These are phyloP conservation scores for Phytophthora europaea DNA, from an alignment of 352 stramenopile species.

Conservation along the genomic window DNA sequence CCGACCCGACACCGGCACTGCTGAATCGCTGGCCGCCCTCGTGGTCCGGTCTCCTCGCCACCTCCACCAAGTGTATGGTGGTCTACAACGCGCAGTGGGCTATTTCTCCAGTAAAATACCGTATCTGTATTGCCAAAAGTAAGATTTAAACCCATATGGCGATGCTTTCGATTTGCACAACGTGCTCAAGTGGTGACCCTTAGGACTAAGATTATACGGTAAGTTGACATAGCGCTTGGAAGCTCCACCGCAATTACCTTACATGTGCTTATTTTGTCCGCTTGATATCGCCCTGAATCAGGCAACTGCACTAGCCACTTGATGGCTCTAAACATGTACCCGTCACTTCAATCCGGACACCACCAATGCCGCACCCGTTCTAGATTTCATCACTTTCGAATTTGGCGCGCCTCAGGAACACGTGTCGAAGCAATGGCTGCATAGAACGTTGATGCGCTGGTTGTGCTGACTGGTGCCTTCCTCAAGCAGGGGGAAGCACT, in stretches of 20 bases:
- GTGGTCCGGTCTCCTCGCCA: too few relatives aligned
- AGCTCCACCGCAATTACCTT: not conserved
- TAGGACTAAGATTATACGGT: too few relatives aligned
- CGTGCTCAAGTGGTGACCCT: too few relatives aligned
- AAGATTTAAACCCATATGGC: too few relatives aligned
- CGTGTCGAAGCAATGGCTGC: not conserved
- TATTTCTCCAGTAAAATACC: too few relatives aligned
- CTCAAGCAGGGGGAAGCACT: not conserved
- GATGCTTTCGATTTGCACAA: too few relatives aligned
- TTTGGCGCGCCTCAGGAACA: not conserved
- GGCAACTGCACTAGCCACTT: not conserved
- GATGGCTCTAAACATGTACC: not conserved
- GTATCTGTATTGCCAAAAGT: too few relatives aligned
- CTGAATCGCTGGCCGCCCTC: too few relatives aligned
- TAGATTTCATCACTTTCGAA: not conserved
- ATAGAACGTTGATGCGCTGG: not conserved
- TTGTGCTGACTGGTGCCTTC: not conserved
- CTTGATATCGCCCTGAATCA: not conserved
- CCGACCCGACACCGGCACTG: too few relatives aligned
- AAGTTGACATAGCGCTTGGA: not conserved
- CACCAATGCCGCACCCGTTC: not conserved
- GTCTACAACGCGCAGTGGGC: too few relatives aligned
- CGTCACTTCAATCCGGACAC: not conserved
- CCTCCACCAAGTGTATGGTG: too few relatives aligned
- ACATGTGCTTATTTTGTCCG: not conserved